Evolutionary conservation across 1,284 basidiomycete genomes (phyloP), one percentile per base, ranked within the genome.

Genomic region (Kalmanozyma brasiliensis): DNA sequence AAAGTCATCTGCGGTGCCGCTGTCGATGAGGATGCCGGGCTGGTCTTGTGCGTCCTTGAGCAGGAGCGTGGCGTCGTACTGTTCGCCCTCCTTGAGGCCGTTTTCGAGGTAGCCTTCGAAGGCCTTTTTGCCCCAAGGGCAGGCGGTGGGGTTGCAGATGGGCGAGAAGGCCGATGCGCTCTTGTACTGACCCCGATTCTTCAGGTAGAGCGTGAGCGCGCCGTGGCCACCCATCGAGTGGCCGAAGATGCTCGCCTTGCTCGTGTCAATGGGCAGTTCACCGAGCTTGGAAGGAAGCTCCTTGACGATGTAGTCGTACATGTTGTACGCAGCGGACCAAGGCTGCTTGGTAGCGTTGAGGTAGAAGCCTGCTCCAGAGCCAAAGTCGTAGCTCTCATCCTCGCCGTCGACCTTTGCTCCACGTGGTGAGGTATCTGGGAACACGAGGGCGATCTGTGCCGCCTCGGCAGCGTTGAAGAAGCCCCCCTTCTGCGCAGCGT

Each of bases 81-180:
- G 83, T 78, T 88, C 87, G 1, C 89, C 93, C 80, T 94, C 93
- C 52, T 89, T 86, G 17, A 90, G 66, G 3, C 91, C 92, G 17
- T 84, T 20, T 11, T 49, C 32, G 46, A 98, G 87, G 84, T 97
- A 98, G n/a, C 92, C 92, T 19, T 70, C 79, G 84, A 98, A 97
- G 0, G 94, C 94, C 81, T 95, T 96, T 75, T 90, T 85, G 29
- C 96, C 95, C 94, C 95, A 97, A 0, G 90, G 89, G 49, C 89
- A 91, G 45, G 89, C 86, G 13, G 89, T 89, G 0, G 96, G 94
- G 84, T 98, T 96, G 75, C 89, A 85, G 64, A 97, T 91, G 1
- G 95, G 94, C 20, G 95, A 86, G 82, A 98, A 98, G 0, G 93
- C 96, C 10, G 93, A 95, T n/a, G 87, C 90, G 20, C 92, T 94